These are phyloP conservation scores for Verruconis gallopava DNA, from an alignment of 2,329 filamentous ascomycete genomes.

Conservation along the genomic window DNA sequence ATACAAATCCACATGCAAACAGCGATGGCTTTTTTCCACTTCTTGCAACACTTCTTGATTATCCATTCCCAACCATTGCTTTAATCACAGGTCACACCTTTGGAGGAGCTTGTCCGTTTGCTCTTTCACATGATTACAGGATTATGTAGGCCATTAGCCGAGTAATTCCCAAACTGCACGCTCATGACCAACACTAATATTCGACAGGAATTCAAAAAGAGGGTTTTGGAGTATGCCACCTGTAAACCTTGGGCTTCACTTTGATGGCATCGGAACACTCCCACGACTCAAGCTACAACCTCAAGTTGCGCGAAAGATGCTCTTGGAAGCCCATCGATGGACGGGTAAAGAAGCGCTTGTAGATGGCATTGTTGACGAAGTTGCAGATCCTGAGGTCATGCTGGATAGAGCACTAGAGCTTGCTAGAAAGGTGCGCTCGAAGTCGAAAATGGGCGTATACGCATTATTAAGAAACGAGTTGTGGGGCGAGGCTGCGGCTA, in stretches of 20 bases:
- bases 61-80: slow-evolving; percentile 36
- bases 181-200: too few relatives aligned
- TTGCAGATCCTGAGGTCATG: slow-evolving; percentile 38
- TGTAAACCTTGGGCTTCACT: slow-evolving; percentile 42
- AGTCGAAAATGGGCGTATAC: slow-evolving; percentile 38
- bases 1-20: slow-evolving; percentile 41
- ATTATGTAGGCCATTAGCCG: slow-evolving; percentile 24
- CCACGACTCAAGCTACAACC: slow-evolving; percentile 39
- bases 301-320: slow-evolving; percentile 41
- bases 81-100: slow-evolving; percentile 38
- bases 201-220: slow-evolving; percentile 16
- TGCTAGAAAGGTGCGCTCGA: slow-evolving; percentile 30
- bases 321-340: slow-evolving; percentile 43
- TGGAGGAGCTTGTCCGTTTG: slow-evolving; percentile 35
- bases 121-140: slow-evolving; percentile 36
- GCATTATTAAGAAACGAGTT: slow-evolving; percentile 38
- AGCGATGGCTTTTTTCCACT: slow-evolving; percentile 44
- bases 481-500: slow-evolving; percentile 39
- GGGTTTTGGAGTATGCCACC: slow-evolving; percentile 35
- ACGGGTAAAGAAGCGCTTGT: slow-evolving; percentile 37
- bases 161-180: slow-evolving; percentile 19
- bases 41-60: slow-evolving; percentile 35
- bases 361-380: slow-evolving; percentile 41
- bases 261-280: slow-evolving; percentile 41
- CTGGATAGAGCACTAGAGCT: slow-evolving; percentile 31